Conservation (phyloP, 768 basidiomycete species). For the Suillus luteus region DNA sequence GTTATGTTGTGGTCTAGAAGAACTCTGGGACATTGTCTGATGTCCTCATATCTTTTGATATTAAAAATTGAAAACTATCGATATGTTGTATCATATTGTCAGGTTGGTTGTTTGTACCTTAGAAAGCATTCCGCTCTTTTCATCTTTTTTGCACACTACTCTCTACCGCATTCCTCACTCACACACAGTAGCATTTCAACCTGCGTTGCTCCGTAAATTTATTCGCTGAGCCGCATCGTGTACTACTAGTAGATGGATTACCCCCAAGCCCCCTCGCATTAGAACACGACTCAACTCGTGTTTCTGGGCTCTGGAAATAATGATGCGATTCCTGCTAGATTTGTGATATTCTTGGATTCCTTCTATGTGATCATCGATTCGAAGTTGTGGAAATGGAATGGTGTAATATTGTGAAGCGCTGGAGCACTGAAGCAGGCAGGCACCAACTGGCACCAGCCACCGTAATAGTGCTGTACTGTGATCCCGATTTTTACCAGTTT, state of each 20-base stretch:
- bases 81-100: conserved; percentile 7
- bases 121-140: conserved; percentile 16
- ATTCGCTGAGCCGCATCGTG: conserved; percentile 28
- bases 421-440: background rate
- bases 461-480: background rate
- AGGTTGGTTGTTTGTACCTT: conserved; percentile 20
- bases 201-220: conserved; percentile 29
- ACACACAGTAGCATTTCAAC: conserved; percentile 35
- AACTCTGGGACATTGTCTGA: conserved; percentile 92
- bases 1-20: conserved; percentile 93
- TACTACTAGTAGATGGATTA: conserved; percentile 29
- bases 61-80: conserved; percentile 20
- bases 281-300: conserved; percentile 38
- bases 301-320: conserved; percentile 35
- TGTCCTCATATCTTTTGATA: conserved; percentile 10
- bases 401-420: background rate
- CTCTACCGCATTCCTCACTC: conserved; percentile 6
- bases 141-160: conserved; percentile 14
- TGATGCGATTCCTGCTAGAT: conserved; percentile 29
- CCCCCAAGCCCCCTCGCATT: conserved; percentile 34
- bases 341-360: background rate
- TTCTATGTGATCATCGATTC: background rate
- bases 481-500: conserved; percentile 6
- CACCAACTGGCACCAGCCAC: background rate
- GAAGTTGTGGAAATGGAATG: conserved; percentile 1